Base-by-base conservation (phyloP, 179 eudicot genomes). In the Amaranthus tricolor region DNA sequence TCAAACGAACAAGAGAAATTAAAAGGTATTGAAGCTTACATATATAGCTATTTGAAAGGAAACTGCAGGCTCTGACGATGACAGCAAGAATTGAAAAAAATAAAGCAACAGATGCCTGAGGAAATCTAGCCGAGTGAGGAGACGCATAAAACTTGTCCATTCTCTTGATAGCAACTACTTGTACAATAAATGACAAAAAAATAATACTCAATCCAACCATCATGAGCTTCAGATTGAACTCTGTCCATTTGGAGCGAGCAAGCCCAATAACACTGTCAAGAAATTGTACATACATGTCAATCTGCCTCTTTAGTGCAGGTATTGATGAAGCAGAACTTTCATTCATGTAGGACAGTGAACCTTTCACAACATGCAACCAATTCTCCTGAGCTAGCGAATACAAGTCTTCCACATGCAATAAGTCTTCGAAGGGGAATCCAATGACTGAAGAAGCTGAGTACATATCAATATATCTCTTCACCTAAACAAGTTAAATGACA, bases 161-260 rank as follows among this genome's bases (percentile, higher is more conserved):
- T 82, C 82, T 85, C 81, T 79, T 81, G 71, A 91, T 82, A 68
- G 84, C 83, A 79, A 82, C 56, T 16, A 84, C 77, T 80, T 93
- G 97, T 48, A 91, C 68, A 76, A 84, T 79, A 65, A 93, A 85
- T 12, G 99, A 93, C 40, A 76, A 58, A 79, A 93, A 69, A 82
- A 93, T 73, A 73, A 88, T 78, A 74, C 85, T 79, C 44, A 93
- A 78, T 48, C 99, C 99, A 77, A 82, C 72, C 78, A 81, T 82
- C 98, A 95, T 95, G 73, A 88, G 79, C 81, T 74, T 84, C 66
- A 91, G 84, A 82, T 93, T 80, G 79, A 93, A 95, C 80, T 91
- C 98, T 10, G 99, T 95, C 97, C 97, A 95, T 80, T 88, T 95
- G 49, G 97, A 91, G 70, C 98, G 97, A 65, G 99, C 95, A 80